Percentiles rank a stretch among this genome's conserved stretches.
Conservation (phyloP, 352 stramenopile species). For the Globisporangium abappressorium region DNA sequence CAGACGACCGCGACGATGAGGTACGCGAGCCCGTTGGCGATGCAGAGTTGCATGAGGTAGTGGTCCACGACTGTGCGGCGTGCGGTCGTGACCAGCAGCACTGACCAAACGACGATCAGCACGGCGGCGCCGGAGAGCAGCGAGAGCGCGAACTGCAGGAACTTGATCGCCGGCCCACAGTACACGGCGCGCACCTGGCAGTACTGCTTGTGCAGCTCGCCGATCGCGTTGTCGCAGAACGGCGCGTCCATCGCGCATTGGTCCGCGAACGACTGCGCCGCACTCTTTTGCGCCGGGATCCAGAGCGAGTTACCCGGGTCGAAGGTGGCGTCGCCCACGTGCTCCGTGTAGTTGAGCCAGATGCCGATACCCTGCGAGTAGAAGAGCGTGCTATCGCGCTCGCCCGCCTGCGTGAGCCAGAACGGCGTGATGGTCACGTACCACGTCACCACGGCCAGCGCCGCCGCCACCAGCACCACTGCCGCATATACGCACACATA, state of each 20-base stretch:
- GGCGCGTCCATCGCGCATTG: slow-evolving; percentile 45
- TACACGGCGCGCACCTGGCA: slow-evolving; percentile 73
- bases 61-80: slow-evolving; percentile 62
- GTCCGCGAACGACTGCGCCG: slow-evolving; percentile 42
- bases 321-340: slow-evolving; percentile 60
- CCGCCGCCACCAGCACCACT: slow-evolving; percentile 52
- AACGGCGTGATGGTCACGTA: slow-evolving; percentile 67
- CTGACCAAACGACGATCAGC: slow-evolving; percentile 43
- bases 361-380: slow-evolving; percentile 79
- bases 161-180: slow-evolving; percentile 51
- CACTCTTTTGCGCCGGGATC: slow-evolving; percentile 62
- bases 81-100: slow-evolving; percentile 47
- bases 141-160: slow-evolving; percentile 59
- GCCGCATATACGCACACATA: neutral
- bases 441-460: slow-evolving; percentile 54
- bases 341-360: slow-evolving; percentile 83
- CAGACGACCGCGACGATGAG: slow-evolving; percentile 48
- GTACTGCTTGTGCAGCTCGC: slow-evolving; percentile 72
- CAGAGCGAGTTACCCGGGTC: slow-evolving; percentile 79
- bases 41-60: slow-evolving; percentile 71
- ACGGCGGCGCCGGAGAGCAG: slow-evolving; percentile 45
- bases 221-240: slow-evolving; percentile 52
- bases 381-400: slow-evolving; percentile 37
- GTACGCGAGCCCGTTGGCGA: slow-evolving; percentile 51
- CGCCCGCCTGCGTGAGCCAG: slow-evolving; percentile 64